Evolutionary conservation across 768 basidiomycete genomes (phyloP).

Genomic region (Inosperma sp.): DNA sequence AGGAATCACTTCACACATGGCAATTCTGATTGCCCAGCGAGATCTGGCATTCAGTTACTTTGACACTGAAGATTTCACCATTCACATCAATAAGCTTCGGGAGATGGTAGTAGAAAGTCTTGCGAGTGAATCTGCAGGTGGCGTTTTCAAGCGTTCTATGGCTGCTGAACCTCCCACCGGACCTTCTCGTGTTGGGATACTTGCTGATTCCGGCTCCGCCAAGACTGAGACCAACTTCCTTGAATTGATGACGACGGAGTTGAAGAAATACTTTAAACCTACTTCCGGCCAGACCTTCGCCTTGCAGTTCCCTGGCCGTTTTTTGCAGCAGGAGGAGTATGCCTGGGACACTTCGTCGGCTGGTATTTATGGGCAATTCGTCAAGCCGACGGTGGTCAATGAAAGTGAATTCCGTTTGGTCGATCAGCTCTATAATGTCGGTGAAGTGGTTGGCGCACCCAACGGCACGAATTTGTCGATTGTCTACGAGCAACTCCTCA

Average conservation of each 20-base stretch:
- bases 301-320: constrained; percentile 27
- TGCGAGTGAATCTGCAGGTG: not conserved
- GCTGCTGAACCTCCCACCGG: not conserved
- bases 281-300: constrained; percentile 24
- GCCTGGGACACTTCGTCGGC: constrained; percentile 24
- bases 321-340: constrained; percentile 19
- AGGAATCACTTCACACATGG: not conserved
- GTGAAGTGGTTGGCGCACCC: constrained; percentile 20
- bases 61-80: not conserved
- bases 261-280: constrained; percentile 22
- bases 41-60: not conserved
- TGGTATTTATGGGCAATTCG: constrained; percentile 27
- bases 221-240: constrained; percentile 11
- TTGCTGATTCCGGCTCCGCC: not conserved
- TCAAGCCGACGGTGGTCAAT: constrained; percentile 26
- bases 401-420: constrained; percentile 27
- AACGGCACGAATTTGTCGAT: constrained; percentile 25
- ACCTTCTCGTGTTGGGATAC: not conserved
- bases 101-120: not conserved
- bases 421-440: constrained; percentile 26
- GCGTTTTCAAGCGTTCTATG: not conserved
- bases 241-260: constrained; percentile 13
- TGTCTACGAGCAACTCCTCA: constrained; percentile 26
- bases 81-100: not conserved
- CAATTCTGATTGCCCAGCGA: not conserved